These are phyloP conservation scores for Pseudozyma sp. DNA, from an alignment of 1,284 basidiomycete species.

Conservation along the genomic window DNA sequence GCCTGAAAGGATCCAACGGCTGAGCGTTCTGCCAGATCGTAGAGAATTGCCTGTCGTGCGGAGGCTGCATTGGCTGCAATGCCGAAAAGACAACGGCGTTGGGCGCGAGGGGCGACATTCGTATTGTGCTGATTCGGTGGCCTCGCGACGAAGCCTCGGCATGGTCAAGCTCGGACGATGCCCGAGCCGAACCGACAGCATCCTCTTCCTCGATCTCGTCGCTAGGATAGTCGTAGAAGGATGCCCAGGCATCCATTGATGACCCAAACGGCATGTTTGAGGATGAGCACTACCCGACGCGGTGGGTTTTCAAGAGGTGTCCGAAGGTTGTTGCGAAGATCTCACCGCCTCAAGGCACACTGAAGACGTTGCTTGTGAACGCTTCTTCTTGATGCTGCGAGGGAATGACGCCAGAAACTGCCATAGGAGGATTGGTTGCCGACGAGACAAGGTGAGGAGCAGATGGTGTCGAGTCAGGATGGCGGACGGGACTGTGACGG, in stretches of 20 bases:
- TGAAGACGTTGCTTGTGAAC: no score
- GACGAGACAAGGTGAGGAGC: no score
- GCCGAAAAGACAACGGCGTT: conserved; percentile 4
- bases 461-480: no score
- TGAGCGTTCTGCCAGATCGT: background rate
- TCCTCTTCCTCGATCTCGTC: conserved; percentile 17
- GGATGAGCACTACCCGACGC: no score
- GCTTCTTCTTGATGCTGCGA: no score
- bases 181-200: conserved; percentile 18
- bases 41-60: background rate
- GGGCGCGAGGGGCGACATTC: conserved; percentile 5
- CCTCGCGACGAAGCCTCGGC: background rate
- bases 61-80: conserved; percentile 6
- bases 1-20: background rate
- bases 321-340: no score
- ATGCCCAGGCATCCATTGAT: conserved; percentile 49
- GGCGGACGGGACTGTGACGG: no score
- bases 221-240: conserved; percentile 19
- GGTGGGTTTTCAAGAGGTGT: no score
- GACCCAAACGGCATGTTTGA: conserved; percentile 42
- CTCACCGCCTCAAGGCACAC: no score
- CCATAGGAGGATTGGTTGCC: no score
- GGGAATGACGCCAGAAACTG: no score
- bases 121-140: conserved; percentile 2
- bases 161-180: conserved; percentile 26